Conservation (phyloP, 2,329 filamentous ascomycete species). For the Microdochium trichocladiopsis region DNA sequence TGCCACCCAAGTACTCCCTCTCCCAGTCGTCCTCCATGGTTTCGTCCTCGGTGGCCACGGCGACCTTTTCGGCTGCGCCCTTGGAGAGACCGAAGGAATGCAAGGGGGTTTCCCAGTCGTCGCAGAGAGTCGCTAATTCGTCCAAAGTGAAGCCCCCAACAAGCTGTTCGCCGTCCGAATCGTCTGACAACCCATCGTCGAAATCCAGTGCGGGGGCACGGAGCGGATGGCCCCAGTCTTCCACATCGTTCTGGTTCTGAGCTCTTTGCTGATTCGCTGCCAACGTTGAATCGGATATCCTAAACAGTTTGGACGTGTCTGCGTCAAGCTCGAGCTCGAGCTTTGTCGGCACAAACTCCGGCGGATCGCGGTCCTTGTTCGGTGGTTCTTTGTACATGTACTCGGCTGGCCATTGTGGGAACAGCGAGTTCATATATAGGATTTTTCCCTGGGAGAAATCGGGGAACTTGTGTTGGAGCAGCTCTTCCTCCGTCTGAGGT, state of each 20-base stretch:
- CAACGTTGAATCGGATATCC: slow-evolving; percentile 57
- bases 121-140: slow-evolving; percentile 78
- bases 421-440: slow-evolving; percentile 73
- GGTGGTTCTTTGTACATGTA: slow-evolving; percentile 72
- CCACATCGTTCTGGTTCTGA: slow-evolving; percentile 35
- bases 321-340: slow-evolving; percentile 77
- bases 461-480: slow-evolving; percentile 75
- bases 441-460: slow-evolving; percentile 69
- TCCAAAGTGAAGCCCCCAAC: slow-evolving; percentile 70
- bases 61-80: slow-evolving; percentile 7
- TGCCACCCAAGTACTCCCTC: slow-evolving; percentile 44
- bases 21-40: slow-evolving; percentile 58
- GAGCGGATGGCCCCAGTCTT: slow-evolving; percentile 39
- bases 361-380: slow-evolving; percentile 67
- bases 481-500: slow-evolving; percentile 65
- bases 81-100: slow-evolving; percentile 17
- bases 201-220: slow-evolving; percentile 33
- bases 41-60: slow-evolving; percentile 28
- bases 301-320: slow-evolving; percentile 83
- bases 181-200: slow-evolving; percentile 26
- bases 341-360: slow-evolving; percentile 69
- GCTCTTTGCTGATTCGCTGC: slow-evolving; percentile 42
- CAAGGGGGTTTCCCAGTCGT: slow-evolving; percentile 72
- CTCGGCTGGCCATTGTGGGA: slow-evolving; percentile 72
- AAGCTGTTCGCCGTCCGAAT: slow-evolving; percentile 51